A percentile compares a stretch with the other conserved stretches of the same genome.
These are phyloP conservation scores for Eudorina sp. DNA, from an alignment of 139 green algal genomes.

Conservation along the genomic window DNA sequence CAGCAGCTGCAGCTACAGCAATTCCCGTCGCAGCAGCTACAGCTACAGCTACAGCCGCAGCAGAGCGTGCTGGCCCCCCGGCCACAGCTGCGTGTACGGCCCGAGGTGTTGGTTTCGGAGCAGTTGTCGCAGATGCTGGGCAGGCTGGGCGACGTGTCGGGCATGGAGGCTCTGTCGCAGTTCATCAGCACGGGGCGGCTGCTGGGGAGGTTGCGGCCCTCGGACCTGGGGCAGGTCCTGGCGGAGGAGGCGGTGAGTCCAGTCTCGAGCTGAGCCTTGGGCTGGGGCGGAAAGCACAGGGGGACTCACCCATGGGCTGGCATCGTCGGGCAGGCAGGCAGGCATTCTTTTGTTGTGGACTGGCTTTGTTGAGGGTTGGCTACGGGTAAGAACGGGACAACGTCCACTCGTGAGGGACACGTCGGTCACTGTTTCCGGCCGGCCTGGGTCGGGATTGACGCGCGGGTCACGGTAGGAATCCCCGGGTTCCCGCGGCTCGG, in stretches of 20 bases:
- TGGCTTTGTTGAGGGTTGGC: too few species aligned
- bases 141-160: neutral
- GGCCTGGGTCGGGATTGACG: too few species aligned
- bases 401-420: too few species aligned
- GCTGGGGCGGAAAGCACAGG: too few species aligned
- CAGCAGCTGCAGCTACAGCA: neutral
- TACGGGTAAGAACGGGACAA: too few species aligned
- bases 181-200: conserved; percentile 8
- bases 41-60: neutral
- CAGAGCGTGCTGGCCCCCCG: neutral
- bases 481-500: too few species aligned
- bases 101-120: conserved; percentile 31
- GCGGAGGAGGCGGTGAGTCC: conserved; percentile 28
- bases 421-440: too few species aligned
- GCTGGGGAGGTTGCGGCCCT: conserved; percentile 1
- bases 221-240: conserved; percentile 36
- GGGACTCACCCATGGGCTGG: too few species aligned
- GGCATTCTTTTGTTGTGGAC: too few species aligned
- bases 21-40: neutral
- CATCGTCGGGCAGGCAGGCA: too few species aligned
- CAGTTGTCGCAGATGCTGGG: conserved; percentile 8
- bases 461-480: too few species aligned
- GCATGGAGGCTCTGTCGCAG: conserved; percentile 24
- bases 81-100: neutral
- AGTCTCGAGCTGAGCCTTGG: too few species aligned